A percentile compares a stretch with the other conserved stretches of the same genome.
phyloP scores from a whole-genome alignment of 257 asterid species.

The Ballota nigra region DNA sequence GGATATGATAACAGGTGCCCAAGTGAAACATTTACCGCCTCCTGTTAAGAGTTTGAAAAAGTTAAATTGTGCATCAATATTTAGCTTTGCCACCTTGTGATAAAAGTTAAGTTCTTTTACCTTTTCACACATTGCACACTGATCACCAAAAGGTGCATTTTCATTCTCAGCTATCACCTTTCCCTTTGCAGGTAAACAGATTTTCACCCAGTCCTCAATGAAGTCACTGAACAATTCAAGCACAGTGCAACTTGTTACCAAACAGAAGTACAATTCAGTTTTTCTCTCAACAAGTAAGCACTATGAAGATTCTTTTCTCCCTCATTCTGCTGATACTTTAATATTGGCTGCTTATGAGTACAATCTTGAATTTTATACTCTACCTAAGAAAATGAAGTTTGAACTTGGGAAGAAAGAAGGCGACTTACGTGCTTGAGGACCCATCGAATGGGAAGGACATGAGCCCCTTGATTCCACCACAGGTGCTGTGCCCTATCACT shows the following conservation, averaged over 20 bases:
- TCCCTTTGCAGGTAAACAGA: constrained; percentile 77
- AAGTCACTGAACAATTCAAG: constrained; percentile 54
- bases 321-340: not conserved
- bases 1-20: constrained; percentile 79
- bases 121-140: constrained; percentile 66
- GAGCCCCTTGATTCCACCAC: constrained; percentile 98
- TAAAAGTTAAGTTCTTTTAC: constrained; percentile 27
- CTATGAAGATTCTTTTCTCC: not conserved
- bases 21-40: constrained; percentile 89
- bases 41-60: constrained; percentile 45
- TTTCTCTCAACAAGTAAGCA: not conserved
- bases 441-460: constrained; percentile 80
- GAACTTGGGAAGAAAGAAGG: not conserved
- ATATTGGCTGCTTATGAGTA: not conserved
- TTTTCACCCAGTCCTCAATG: constrained; percentile 93
- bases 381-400: not conserved
- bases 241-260: constrained; percentile 3
- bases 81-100: not conserved
- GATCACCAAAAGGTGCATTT: constrained; percentile 41
- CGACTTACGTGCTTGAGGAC: constrained; percentile 58
- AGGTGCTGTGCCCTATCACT: constrained; percentile 90
- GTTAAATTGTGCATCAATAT: not conserved
- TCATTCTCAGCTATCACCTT: constrained; percentile 58
- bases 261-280: not conserved
- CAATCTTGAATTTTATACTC: not conserved